These are phyloP conservation scores for Tympanopsis confertula DNA, from an alignment of 2,329 filamentous ascomycete species.

Conservation along the genomic window DNA sequence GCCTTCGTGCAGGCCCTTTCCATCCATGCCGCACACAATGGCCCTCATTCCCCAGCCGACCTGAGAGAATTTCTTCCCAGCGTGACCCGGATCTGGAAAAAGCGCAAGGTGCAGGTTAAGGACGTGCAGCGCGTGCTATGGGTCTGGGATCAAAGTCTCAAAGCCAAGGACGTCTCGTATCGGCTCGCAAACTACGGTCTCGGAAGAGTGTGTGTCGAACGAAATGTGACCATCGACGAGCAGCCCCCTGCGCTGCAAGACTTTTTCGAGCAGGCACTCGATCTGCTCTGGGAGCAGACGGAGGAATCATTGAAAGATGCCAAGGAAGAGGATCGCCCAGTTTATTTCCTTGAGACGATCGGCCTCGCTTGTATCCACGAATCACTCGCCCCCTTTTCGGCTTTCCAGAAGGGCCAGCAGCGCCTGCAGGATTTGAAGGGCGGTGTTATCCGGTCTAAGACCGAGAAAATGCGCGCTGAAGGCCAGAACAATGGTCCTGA, in stretches of 20 bases:
- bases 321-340: not conserved
- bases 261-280: not conserved
- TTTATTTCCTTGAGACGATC: not conserved
- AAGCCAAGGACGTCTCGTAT: not conserved
- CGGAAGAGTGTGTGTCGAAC: not conserved
- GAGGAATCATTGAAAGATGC: not conserved
- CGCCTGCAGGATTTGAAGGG: not conserved
- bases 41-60: too few relatives aligned
- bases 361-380: not conserved
- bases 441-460: not conserved
- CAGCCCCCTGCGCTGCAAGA: not conserved
- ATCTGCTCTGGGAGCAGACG: not conserved
- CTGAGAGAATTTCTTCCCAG: not conserved
- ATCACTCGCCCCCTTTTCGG: not conserved
- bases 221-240: not conserved
- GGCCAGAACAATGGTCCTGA: not conserved
- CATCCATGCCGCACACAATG: not conserved
- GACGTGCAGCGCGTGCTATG: not conserved
- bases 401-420: not conserved
- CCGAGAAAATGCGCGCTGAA: not conserved
- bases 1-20: not conserved
- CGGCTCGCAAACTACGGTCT: not conserved
- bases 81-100: not conserved
- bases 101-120: not conserved
- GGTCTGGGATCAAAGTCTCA: not conserved